Base-by-base conservation (phyloP, 257 asterid genomes). In the Solanum rostratum region DNA sequence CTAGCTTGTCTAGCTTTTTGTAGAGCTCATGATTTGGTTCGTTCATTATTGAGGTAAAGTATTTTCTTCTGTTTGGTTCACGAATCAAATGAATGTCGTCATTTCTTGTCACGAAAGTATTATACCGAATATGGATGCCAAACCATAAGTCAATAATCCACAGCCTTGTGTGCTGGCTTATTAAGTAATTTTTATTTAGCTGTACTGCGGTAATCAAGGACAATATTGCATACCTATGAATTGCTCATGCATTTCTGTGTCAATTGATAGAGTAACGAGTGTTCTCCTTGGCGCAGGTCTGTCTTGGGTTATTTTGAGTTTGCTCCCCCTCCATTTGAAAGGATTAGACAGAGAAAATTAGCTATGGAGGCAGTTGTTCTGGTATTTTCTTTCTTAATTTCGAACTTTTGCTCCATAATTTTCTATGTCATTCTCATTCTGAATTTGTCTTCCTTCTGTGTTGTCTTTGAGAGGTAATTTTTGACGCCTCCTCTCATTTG, bases 321-420 rank as follows among this genome's bases (percentile, higher is more conserved):
- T 90, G 96, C 98, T 73, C 98, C 98, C 87, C 92, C 98, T 86
- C 98, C 99, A 20, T 97, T 95, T 49, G 89, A 93, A 88, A 91
- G 95, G 90, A 87, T 95, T n/a, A 90, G 71, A 85, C 90, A 57
- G 84, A 87, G 83, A 59, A 68, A 71, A 87, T 83, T 91, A 74
- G 89, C 87, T 88, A 66, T 79, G 20, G 80, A 83, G 81, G 91
- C 88, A 54, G 83, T 89, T 30, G 22, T 86, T 63, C 70, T 53
- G 95, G 99, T 96, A 93, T 30, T 30, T 84, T 79, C 11, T 78
- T 69, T 80, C 30, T 80, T 50, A 52, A 22, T 59, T 54, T 66
- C 29, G 3, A n/a, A 65, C 22, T 80, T 85, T 49, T 73, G 30
- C 27, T 79, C 55, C 74, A 59, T 49, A 76, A 49, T 50, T 76